Evolutionary conservation across 257 asterid genomes (phyloP).

Genomic region (Nicotiana noctiflora): DNA sequence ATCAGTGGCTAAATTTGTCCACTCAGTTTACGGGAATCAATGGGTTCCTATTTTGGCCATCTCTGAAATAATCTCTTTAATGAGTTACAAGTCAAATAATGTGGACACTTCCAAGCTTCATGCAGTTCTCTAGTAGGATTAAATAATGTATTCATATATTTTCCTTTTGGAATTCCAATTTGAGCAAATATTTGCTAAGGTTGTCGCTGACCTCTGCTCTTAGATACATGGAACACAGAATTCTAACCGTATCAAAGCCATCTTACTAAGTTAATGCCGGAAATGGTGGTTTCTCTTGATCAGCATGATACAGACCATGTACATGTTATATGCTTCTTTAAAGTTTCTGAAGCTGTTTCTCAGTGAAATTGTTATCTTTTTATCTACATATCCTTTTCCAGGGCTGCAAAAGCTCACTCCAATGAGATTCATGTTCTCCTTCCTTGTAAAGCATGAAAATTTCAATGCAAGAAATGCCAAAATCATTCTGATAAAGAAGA

Average conservation of each 20-base stretch:
- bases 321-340: not conserved
- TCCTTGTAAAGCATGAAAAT: not conserved
- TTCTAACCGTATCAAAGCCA: not conserved
- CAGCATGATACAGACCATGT: not conserved
- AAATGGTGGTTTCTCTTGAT: not conserved
- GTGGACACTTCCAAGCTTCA: not conserved
- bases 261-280: not conserved
- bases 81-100: not conserved
- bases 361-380: not conserved
- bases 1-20: not conserved
- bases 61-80: not conserved
- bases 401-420: not conserved
- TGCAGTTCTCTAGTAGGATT: not conserved
- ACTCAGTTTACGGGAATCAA: not conserved
- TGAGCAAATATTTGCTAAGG: not conserved
- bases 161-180: not conserved
- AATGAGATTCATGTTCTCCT: not conserved
- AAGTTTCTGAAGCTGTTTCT: not conserved
- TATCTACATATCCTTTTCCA: not conserved
- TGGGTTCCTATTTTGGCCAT: not conserved
- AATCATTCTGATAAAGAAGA: not conserved
- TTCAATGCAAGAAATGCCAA: not conserved
- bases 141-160: not conserved
- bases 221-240: not conserved
- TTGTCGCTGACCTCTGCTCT: not conserved